phyloP scores from a whole-genome alignment of 2,329 filamentous ascomycete genomes.

The Colletotrichum euphorbiae region DNA sequence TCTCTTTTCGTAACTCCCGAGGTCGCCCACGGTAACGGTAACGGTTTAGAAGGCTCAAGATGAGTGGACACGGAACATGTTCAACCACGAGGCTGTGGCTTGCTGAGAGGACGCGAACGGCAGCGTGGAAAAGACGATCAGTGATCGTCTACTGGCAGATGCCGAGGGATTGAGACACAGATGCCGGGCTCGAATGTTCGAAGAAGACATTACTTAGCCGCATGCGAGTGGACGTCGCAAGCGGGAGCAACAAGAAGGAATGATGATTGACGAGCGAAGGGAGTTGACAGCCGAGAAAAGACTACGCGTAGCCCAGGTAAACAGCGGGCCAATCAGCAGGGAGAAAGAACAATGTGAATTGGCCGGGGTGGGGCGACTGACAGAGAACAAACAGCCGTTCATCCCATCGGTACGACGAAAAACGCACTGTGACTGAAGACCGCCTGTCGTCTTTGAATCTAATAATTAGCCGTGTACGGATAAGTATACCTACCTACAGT shows the following conservation, averaged over 20 bases:
- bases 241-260: constrained; percentile 10
- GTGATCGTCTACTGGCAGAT: neutral
- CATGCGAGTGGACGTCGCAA: constrained; percentile 3
- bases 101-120: constrained; percentile 22
- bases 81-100: constrained; percentile 23
- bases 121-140: neutral
- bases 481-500: neutral
- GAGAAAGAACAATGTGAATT: neutral
- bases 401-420: neutral
- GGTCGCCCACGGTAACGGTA: constrained; percentile 25
- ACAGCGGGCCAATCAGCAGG: constrained; percentile 17
- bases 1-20: constrained; percentile 16
- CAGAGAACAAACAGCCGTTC: neutral
- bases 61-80: neutral
- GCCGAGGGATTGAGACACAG: constrained; percentile 10
- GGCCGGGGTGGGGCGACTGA: neutral
- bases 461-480: neutral
- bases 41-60: neutral
- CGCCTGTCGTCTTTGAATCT: too few relatives aligned
- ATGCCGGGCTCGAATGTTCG: constrained; percentile 8
- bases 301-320: neutral
- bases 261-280: neutral
- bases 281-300: constrained; percentile 2
- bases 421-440: too few relatives aligned
- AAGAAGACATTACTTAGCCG: constrained; percentile 12